Evolutionary conservation across 2,329 filamentous ascomycete genomes (phyloP).

Genomic region (Colletotrichum sp.): DNA sequence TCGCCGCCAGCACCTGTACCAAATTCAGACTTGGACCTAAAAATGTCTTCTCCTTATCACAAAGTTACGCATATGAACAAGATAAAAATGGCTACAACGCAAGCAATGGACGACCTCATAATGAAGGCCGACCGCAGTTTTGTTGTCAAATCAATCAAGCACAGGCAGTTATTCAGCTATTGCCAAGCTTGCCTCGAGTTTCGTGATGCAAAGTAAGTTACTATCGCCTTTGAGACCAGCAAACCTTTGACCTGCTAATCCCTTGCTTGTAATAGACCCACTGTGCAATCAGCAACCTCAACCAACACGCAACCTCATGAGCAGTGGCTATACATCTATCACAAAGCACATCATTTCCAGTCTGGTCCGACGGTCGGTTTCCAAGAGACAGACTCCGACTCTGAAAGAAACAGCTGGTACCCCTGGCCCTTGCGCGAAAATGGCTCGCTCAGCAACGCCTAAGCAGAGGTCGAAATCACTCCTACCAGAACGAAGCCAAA

Average conservation of each 20-base stretch:
- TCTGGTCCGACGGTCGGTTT: rapidly evolving
- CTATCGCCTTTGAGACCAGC: neutral
- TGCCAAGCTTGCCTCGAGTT: neutral
- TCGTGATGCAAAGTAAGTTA: neutral
- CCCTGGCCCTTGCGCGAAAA: neutral
- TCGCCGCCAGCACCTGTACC: neutral
- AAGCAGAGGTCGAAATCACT: neutral
- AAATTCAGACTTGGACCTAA: neutral
- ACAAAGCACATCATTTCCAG: neutral
- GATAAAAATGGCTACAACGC: neutral
- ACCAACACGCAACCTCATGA: neutral
- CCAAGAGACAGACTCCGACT: neutral
- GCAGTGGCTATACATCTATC: neutral
- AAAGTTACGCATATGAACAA: rapidly evolving
- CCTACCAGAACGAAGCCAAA: neutral
- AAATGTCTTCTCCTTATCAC: neutral
- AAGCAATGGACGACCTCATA: rapidly evolving
- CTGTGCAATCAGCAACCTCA: neutral
- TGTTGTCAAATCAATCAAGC: neutral
- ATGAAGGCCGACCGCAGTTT: neutral
- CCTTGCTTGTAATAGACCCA: neutral
- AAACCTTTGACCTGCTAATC: neutral
- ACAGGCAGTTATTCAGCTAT: neutral
- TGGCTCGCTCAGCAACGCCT: neutral
- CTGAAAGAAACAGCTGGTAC: neutral